Evolutionary conservation across 352 stramenopile species (phyloP).

Genomic region (Phytophthora chlamydospora): DNA sequence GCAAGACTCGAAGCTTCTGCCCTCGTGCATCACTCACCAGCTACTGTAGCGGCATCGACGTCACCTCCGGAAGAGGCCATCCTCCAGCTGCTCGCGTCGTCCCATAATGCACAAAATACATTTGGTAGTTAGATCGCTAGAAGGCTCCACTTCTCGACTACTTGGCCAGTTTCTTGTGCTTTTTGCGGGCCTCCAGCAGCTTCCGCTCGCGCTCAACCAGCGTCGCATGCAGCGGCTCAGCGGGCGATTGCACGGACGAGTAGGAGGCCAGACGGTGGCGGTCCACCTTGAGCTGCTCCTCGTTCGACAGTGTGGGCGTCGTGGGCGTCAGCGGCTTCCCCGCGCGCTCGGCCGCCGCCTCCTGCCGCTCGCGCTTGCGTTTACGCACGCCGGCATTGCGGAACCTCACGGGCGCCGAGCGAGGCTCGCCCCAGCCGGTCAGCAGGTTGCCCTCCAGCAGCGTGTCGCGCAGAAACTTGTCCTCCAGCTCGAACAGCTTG

Average conservation of each 20-base stretch:
- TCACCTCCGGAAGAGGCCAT: no score
- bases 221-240: constrained; percentile 48
- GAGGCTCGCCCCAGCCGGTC: constrained; percentile 70
- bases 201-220: constrained; percentile 38
- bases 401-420: constrained; percentile 67
- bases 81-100: constrained; percentile 3
- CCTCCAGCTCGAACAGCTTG: constrained; percentile 81
- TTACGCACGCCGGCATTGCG: constrained; percentile 70
- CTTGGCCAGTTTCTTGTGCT: constrained; percentile 40
- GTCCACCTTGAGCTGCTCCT: constrained; percentile 71
- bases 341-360: constrained; percentile 25
- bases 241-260: constrained; percentile 72
- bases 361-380: constrained; percentile 65
- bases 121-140: constrained; percentile 29
- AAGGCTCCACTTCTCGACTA: constrained; percentile 15
- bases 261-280: constrained; percentile 71
- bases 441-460: constrained; percentile 77
- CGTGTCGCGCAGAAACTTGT: constrained; percentile 72
- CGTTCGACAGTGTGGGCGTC: constrained; percentile 33
- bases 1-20: neutral
- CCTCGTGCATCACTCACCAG: constrained; percentile 29
- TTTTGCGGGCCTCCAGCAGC: constrained; percentile 30
- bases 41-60: constrained; percentile 3
- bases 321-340: constrained; percentile 9
- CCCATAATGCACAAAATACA: constrained; percentile 34